Conservation (phyloP, 2,329 filamentous ascomycete species). For the Cladobotryum protrusum region DNA sequence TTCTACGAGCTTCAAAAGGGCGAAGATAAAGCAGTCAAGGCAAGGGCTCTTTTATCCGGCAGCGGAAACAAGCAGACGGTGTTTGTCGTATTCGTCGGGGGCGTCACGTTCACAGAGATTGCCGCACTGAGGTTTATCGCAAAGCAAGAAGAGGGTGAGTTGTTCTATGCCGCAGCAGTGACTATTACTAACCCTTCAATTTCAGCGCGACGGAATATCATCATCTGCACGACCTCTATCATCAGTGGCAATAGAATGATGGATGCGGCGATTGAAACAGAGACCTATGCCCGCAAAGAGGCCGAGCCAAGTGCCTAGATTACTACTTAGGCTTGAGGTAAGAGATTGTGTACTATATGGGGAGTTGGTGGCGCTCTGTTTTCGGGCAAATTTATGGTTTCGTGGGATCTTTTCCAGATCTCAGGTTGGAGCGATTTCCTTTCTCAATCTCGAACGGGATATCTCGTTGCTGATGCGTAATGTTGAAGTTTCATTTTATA, state of each 20-base stretch:
- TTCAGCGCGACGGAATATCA: slow-evolving; percentile 68
- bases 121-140: slow-evolving; percentile 88
- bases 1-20: slow-evolving; percentile 91
- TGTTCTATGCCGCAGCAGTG: not conserved
- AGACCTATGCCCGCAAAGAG: slow-evolving; percentile 48
- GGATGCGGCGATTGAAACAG: slow-evolving; percentile 72
- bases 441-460: slow-evolving; percentile 2
- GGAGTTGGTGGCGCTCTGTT: slow-evolving; percentile 10
- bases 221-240: slow-evolving; percentile 89
- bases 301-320: slow-evolving; percentile 14
- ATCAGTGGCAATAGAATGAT: slow-evolving; percentile 87
- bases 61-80: slow-evolving; percentile 76
- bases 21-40: slow-evolving; percentile 86
- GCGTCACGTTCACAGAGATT: slow-evolving; percentile 93
- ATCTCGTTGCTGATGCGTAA: slow-evolving; percentile 10
- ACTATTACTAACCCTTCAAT: slow-evolving; percentile 12
- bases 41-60: slow-evolving; percentile 74
- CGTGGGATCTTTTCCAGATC: not conserved
- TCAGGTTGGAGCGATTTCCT: not conserved
- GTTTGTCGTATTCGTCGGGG: slow-evolving; percentile 96
- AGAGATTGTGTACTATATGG: slow-evolving; percentile 6
- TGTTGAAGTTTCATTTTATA: not conserved
- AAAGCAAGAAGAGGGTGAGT: slow-evolving; percentile 66
- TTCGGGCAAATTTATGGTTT: not conserved
- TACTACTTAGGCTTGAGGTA: not conserved